Evolutionary conservation across 164 flowering plant species (phyloP).

Genomic region (Vitis rotundifolia): DNA sequence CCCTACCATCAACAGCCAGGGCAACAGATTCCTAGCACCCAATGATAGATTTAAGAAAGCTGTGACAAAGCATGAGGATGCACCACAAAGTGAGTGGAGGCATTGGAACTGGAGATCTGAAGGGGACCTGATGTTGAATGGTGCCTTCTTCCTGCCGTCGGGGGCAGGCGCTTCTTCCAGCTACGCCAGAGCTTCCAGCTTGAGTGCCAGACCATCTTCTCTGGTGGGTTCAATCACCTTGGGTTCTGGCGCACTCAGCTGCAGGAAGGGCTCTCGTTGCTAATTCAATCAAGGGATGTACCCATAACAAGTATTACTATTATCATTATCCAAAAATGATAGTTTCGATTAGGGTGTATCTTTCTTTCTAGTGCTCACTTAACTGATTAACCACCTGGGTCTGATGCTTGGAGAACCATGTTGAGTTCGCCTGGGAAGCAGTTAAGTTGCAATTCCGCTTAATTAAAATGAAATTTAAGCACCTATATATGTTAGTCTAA

Average conservation of each 20-base stretch:
- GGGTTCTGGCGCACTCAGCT: constrained; percentile 23
- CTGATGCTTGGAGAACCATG: too few relatives aligned
- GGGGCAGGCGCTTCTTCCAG: constrained; percentile 22
- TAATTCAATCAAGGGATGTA: neutral
- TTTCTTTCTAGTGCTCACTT: too few relatives aligned
- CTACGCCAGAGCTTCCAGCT: constrained; percentile 28
- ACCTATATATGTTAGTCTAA: too few relatives aligned
- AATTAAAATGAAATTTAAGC: too few relatives aligned
- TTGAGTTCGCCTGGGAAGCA: too few relatives aligned
- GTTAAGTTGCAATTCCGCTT: too few relatives aligned
- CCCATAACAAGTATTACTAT: too few relatives aligned
- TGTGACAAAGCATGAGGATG: constrained; percentile 26
- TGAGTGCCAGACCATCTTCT: constrained; percentile 25
- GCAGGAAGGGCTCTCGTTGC: constrained; percentile 36
- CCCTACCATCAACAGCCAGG: constrained; percentile 52
- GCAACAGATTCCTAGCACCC: constrained; percentile 49
- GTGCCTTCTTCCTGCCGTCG: constrained; percentile 23
- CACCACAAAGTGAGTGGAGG: constrained; percentile 28
- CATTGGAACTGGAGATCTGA: constrained; percentile 37
- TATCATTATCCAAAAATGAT: too few relatives aligned
- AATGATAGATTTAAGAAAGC: constrained; percentile 26
- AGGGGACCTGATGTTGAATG: constrained; percentile 27
- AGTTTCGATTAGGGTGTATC: too few relatives aligned
- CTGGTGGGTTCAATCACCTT: constrained; percentile 20
- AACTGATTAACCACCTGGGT: too few relatives aligned